phyloP scores from a whole-genome alignment of 2,329 filamentous ascomycete genomes.

The Didymella pinodella region DNA sequence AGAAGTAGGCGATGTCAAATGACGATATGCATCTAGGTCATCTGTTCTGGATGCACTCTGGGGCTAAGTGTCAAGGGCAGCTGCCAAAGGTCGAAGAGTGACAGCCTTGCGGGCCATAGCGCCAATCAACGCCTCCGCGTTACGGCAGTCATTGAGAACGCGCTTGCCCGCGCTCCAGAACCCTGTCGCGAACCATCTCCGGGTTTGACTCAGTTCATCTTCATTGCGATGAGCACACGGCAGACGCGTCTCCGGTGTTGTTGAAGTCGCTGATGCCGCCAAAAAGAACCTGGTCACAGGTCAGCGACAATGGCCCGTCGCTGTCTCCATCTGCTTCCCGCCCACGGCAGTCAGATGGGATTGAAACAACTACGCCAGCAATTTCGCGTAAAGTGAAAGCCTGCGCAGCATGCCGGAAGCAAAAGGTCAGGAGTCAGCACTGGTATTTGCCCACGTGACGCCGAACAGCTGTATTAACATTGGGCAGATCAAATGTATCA shows the following conservation, averaged over 20 bases:
- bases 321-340: slow-evolving; percentile 23
- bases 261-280: slow-evolving; percentile 28
- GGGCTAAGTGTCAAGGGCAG: not conserved
- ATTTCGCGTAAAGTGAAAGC: slow-evolving; percentile 52
- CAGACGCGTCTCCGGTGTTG: slow-evolving; percentile 6
- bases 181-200: slow-evolving; percentile 10
- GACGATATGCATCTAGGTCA: not conserved
- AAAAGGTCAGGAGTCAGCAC: slow-evolving; percentile 51
- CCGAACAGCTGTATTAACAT: slow-evolving; percentile 12
- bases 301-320: slow-evolving; percentile 27
- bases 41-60: not conserved
- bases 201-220: slow-evolving; percentile 18
- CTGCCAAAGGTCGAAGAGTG: not conserved
- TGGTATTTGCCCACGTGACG: not conserved
- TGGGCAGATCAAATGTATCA: slow-evolving; percentile 60
- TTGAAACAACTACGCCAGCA: slow-evolving; percentile 26
- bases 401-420: slow-evolving; percentile 62
- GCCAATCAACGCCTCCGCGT: slow-evolving; percentile 8
- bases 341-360: slow-evolving; percentile 19
- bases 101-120: not conserved
- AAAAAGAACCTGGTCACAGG: slow-evolving; percentile 37
- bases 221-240: slow-evolving; percentile 12
- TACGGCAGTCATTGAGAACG: slow-evolving; percentile 1
- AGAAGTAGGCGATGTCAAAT: not conserved
- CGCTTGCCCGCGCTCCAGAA: slow-evolving; percentile 7